These are phyloP conservation scores for Phytophthora multivora DNA, from an alignment of 352 stramenopile genomes.

Conservation along the genomic window DNA sequence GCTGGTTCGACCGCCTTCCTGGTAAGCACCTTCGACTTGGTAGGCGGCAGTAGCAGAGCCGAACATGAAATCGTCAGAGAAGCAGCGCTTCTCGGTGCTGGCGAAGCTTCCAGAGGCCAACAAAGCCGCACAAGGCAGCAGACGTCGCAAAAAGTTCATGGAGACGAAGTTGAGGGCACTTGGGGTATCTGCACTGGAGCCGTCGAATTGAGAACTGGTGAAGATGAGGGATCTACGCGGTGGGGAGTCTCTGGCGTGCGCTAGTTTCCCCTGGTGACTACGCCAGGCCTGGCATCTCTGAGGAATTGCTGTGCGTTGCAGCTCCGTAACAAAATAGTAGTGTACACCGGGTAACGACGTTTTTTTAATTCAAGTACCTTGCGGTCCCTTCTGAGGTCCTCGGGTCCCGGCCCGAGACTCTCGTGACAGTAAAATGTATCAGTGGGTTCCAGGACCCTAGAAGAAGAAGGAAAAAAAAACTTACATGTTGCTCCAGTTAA, in stretches of 20 bases:
- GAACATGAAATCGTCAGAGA: constrained; percentile 67
- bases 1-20: constrained; percentile 72
- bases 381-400: too few relatives aligned
- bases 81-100: constrained; percentile 27
- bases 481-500: too few relatives aligned
- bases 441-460: too few relatives aligned
- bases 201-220: neutral
- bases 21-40: constrained; percentile 89
- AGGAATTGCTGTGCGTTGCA: too few relatives aligned
- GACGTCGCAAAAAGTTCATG: neutral
- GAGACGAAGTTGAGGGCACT: neutral
- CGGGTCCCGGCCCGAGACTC: too few relatives aligned
- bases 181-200: neutral
- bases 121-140: neutral
- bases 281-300: too few relatives aligned
- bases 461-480: too few relatives aligned
- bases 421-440: too few relatives aligned
- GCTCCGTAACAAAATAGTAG: neutral
- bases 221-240: neutral
- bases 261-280: too few relatives aligned
- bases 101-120: too few relatives aligned
- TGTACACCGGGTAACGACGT: neutral
- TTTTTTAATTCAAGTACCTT: too few relatives aligned
- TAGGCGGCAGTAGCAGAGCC: constrained; percentile 84
- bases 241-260: too few relatives aligned